Evolutionary conservation across 2,329 filamentous ascomycete genomes (phyloP).

Genomic region (Polytolypa hystricis): DNA sequence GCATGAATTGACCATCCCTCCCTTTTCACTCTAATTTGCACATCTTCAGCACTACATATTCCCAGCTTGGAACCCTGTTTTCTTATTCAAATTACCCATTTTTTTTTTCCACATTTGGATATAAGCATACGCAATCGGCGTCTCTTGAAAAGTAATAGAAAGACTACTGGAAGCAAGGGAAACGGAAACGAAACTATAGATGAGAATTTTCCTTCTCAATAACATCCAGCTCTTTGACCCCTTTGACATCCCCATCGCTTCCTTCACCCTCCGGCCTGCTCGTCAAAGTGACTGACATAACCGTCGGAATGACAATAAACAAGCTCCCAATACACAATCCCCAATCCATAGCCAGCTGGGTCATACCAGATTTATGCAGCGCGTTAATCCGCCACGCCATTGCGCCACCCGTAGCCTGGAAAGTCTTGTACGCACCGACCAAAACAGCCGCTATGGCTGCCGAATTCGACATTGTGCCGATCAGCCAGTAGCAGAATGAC

Average conservation of each 20-base stretch:
- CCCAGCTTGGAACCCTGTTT: too few relatives aligned
- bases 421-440: slow-evolving; percentile 38
- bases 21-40: too few relatives aligned
- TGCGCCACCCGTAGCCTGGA: slow-evolving; percentile 34
- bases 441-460: slow-evolving; percentile 32
- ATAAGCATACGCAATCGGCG: too few relatives aligned
- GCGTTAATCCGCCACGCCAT: slow-evolving; percentile 39
- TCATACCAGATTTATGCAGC: slow-evolving; percentile 24
- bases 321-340: slow-evolving; percentile 36
- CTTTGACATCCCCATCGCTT: neutral
- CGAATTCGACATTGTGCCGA: slow-evolving; percentile 36
- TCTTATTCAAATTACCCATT: too few relatives aligned
- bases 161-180: too few relatives aligned
- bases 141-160: too few relatives aligned
- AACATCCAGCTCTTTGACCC: neutral
- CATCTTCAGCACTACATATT: too few relatives aligned
- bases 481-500: slow-evolving; percentile 53
- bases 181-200: too few relatives aligned
- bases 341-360: slow-evolving; percentile 38
- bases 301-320: slow-evolving; percentile 33
- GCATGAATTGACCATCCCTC: too few relatives aligned
- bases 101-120: too few relatives aligned
- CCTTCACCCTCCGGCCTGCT: slow-evolving; percentile 9
- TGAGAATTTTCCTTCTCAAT: too few relatives aligned
- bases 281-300: slow-evolving; percentile 30